Conservation (phyloP, 441 rosid species). For the Populus trichocarpa region DNA sequence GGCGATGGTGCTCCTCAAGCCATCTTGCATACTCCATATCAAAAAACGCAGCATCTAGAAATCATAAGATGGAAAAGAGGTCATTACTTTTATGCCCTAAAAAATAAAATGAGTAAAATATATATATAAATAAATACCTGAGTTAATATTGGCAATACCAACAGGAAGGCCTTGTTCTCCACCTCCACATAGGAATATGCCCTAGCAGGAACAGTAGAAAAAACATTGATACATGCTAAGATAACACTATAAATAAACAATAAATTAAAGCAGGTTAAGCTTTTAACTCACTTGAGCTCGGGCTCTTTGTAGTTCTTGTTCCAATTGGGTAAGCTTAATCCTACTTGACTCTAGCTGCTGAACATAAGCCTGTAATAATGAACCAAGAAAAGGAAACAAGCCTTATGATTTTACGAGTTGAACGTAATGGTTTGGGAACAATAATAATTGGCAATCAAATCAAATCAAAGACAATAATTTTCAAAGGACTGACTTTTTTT, state of each 20-base stretch:
- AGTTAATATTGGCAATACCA: conserved; percentile 50
- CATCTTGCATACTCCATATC: conserved; percentile 92
- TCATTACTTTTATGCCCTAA: neutral
- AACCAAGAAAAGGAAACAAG: neutral
- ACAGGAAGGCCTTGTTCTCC: conserved; percentile 82
- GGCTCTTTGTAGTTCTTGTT: conserved; percentile 91
- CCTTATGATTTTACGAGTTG: conserved; percentile 14
- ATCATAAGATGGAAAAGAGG: neutral
- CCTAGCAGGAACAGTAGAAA: conserved; percentile 36
- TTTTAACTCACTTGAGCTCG: conserved; percentile 59
- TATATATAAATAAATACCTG: conserved; percentile 38
- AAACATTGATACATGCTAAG: neutral
- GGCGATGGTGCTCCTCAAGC: conserved; percentile 85
- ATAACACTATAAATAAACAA: neutral
- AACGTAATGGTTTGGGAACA: neutral
- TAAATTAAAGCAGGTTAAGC: neutral
- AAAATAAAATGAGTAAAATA: neutral
- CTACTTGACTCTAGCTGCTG: conserved; percentile 96
- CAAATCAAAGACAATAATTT: neutral
- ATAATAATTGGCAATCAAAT: neutral
- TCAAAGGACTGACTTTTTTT: conserved; percentile 55
- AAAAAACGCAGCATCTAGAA: conserved; percentile 65
- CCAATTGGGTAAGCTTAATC: conserved; percentile 84
- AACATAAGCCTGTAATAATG: conserved; percentile 67
- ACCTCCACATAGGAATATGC: conserved; percentile 68